Base-by-base conservation (phyloP, 176 grass and related monocot species). In the Dendrocalamus sinicus region DNA sequence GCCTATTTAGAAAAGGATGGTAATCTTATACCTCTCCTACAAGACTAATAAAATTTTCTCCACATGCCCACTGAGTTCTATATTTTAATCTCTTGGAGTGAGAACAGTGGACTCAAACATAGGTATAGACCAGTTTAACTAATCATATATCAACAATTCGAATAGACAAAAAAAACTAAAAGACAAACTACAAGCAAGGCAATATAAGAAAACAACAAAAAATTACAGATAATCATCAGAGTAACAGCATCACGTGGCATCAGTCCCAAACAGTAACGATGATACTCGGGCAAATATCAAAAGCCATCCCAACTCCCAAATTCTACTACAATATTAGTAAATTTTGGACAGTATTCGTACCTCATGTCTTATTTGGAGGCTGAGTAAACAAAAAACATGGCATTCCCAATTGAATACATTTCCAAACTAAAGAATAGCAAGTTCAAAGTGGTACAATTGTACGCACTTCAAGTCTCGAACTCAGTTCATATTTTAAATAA, bases 61-160 rank as follows among this genome's bases (percentile, higher is more conserved):
- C 46, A 68, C 24, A 39, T 81, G 28, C 26, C 69, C 86, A 83
- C 62, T 91, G 89, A 32, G 72, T 90, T 58, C 89, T 81, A 48
- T 65, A 79, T 65, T 65, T 67, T n/a, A 1, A 89, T 85, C 92
- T 81, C 84, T 88, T 94, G 67, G n/a, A 73, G 66, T 82, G 68
- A 17, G 65, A 70, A 70, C 67, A 35, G 19, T 43, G 5, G 48
- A 16, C 58, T 37, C 15, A 17, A 28, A 72, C 50, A 43, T 5
- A 73, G 67, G 47, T 23, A 54, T 24, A 24, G 19, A 24, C 20
- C 51, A 69, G 13, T 52, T 55, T 43, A 81, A 55, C 50, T 40
- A 55, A 30, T 48, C 55, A 81, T 43, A 70, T 81, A n/a, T 23
- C 64, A n/a, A 67, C 4, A 67, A 24, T 17, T n/a, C 0, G 12